phyloP scores from a whole-genome alignment of 352 stramenopile genomes.

The Phytophthora macrochlamydospora region DNA sequence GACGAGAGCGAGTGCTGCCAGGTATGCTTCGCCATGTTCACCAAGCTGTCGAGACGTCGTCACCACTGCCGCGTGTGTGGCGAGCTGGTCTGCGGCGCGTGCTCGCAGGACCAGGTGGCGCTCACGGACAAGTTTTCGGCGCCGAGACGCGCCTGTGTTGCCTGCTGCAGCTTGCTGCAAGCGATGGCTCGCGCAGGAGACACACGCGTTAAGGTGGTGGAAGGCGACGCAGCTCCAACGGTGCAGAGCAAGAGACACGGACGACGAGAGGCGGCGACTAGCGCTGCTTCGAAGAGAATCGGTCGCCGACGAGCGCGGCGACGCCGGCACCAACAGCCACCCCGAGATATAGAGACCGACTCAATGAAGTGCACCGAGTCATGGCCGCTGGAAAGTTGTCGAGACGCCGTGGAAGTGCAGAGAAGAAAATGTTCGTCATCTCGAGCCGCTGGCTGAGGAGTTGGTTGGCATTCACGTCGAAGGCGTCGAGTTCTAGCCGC shows the following conservation, averaged over 20 bases:
- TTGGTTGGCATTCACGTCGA: conserved; percentile 70
- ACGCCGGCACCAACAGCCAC: conserved; percentile 29
- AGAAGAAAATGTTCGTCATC: conserved; percentile 67
- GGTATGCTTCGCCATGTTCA: conserved; percentile 76
- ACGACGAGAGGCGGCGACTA: conserved; percentile 17
- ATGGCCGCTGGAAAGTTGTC: conserved; percentile 70
- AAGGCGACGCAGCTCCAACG: conserved; percentile 27
- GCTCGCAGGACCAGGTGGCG: conserved; percentile 65
- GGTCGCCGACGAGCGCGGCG: conserved; percentile 17
- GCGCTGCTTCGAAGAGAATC: conserved; percentile 11
- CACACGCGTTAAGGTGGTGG: conserved; percentile 44
- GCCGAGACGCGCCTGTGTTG: conserved; percentile 62
- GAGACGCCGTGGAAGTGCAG: conserved; percentile 45
- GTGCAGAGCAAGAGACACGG: conserved; percentile 9
- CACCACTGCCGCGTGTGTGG: conserved; percentile 85
- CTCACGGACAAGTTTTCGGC: conserved; percentile 56
- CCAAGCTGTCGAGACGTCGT: conserved; percentile 69
- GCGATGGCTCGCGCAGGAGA: conserved; percentile 59
- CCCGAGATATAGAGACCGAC: conserved; percentile 59
- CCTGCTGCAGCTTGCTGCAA: conserved; percentile 64
- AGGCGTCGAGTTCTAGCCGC: conserved; percentile 29
- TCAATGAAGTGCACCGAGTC: conserved; percentile 71
- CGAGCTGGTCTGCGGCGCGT: conserved; percentile 76
- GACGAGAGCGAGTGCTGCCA: conserved; percentile 61
- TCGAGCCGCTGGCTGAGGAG: conserved; percentile 57